Evolutionary conservation across 305 asterid species (phyloP).

Genomic region (Fraxinus velutina): DNA sequence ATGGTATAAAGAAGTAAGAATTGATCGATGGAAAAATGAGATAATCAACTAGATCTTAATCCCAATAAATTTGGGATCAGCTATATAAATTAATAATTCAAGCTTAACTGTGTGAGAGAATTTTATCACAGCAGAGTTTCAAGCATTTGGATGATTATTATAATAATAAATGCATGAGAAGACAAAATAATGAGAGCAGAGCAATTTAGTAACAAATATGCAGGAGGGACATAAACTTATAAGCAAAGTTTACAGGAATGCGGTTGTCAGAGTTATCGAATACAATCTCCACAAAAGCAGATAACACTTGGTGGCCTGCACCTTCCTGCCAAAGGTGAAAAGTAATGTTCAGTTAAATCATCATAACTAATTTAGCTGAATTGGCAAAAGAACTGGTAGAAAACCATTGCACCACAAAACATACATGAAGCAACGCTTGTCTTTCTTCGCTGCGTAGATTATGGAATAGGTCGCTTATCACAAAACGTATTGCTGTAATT

Average conservation of each 20-base stretch:
- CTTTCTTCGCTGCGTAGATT: slow-evolving; percentile 91
- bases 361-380: slow-evolving; percentile 3
- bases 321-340: slow-evolving; percentile 70
- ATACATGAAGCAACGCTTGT: slow-evolving; percentile 86
- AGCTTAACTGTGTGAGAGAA: neutral
- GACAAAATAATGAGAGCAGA: slow-evolving; percentile 3
- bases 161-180: slow-evolving; percentile 11
- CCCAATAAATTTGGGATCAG: neutral
- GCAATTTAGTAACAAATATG: slow-evolving; percentile 13
- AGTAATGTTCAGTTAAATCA: slow-evolving; percentile 8
- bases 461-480: slow-evolving; percentile 87
- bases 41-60: slow-evolving; percentile 8
- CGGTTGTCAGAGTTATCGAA: slow-evolving; percentile 95
- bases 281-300: slow-evolving; percentile 98
- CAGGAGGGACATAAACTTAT: slow-evolving; percentile 3
- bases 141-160: neutral
- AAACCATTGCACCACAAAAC: slow-evolving; percentile 28
- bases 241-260: slow-evolving; percentile 56
- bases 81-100: neutral
- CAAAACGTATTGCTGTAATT: slow-evolving; percentile 85
- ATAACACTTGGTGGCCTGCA: slow-evolving; percentile 85
- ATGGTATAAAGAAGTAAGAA: slow-evolving; percentile 8
- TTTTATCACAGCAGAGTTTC: slow-evolving; percentile 8
- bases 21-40: neutral
- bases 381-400: neutral